Conservation (phyloP, 2,329 filamentous ascomycete genomes). For the Curvularia hawaiiensis region DNA sequence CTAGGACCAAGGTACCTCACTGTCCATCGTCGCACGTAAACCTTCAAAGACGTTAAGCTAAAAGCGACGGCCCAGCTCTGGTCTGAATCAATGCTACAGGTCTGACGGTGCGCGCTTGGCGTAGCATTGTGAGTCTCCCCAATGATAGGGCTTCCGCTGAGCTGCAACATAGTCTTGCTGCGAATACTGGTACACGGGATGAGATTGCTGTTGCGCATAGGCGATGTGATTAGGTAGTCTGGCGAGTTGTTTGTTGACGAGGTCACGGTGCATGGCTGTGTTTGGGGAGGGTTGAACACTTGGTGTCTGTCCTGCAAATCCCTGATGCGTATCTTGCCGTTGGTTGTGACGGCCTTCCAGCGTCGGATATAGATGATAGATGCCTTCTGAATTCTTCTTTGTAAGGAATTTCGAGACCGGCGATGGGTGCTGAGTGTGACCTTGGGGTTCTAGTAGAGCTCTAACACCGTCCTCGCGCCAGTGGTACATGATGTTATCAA, state of each 20-base stretch:
- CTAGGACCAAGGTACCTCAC: not conserved
- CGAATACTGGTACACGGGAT: not conserved
- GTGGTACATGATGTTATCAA: slow-evolving; percentile 3
- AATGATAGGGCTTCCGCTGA: not conserved
- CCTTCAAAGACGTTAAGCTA: not conserved
- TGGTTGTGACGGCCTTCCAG: not conserved
- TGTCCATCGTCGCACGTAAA: not conserved
- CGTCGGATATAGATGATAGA: not conserved
- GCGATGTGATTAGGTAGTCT: not conserved
- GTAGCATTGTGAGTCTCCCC: not conserved
- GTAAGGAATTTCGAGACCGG: not conserved
- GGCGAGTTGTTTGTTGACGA: slow-evolving; percentile 8
- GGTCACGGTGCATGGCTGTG: slow-evolving; percentile 1
- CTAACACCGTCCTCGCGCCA: slow-evolving; percentile 1
- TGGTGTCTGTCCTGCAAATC: not conserved
- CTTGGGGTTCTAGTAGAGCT: too few species aligned
- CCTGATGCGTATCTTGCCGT: not conserved
- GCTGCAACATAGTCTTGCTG: not conserved
- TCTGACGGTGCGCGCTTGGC: not conserved
- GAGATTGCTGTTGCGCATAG: not conserved
- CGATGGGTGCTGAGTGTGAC: not conserved
- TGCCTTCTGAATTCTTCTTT: not conserved
- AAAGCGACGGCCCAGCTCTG: not conserved
- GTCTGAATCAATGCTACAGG: not conserved
- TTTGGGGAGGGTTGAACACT: not conserved